phyloP scores from a whole-genome alignment of 2,329 filamentous ascomycete species.

The Leptographium galeiforme region DNA sequence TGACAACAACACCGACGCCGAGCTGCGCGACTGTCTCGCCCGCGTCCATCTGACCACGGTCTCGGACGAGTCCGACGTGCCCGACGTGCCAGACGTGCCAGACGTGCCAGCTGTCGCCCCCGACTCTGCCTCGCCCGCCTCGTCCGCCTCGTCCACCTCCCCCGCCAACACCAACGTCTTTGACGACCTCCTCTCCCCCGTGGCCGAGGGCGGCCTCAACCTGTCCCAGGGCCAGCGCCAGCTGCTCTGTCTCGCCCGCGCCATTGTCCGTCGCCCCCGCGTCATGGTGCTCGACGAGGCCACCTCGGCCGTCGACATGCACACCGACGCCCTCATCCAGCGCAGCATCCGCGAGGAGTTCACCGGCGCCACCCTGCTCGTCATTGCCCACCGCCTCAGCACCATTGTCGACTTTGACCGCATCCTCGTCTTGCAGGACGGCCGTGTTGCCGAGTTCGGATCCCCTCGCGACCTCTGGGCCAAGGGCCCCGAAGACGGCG shows the following conservation, averaged over 20 bases:
- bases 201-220: conserved; percentile 62
- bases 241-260: conserved; percentile 60
- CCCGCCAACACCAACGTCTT: conserved; percentile 50
- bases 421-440: conserved; percentile 58
- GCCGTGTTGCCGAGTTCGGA: conserved; percentile 54
- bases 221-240: conserved; percentile 66
- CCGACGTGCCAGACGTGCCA: conserved; percentile 19
- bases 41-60: conserved; percentile 50
- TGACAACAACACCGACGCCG: conserved; percentile 51
- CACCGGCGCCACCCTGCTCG: conserved; percentile 51
- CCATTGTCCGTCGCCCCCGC: conserved; percentile 57
- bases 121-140: conserved; percentile 18
- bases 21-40: conserved; percentile 55
- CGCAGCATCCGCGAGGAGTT: conserved; percentile 61
- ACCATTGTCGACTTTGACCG: conserved; percentile 67
- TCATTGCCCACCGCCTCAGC: conserved; percentile 63
- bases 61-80: conserved; percentile 16
- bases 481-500: conserved; percentile 28
- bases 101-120: conserved; percentile 19
- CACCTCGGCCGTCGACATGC: conserved; percentile 66
- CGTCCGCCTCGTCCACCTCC: conserved; percentile 19
- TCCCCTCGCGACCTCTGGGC: conserved; percentile 48
- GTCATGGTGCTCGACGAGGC: conserved; percentile 74
- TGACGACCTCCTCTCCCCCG: conserved; percentile 43
- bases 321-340: conserved; percentile 62